Evolutionary conservation across 2,329 filamentous ascomycete species (phyloP), one percentile per base, ranked within the genome.

Genomic region (Diaporthe aspalathi): DNA sequence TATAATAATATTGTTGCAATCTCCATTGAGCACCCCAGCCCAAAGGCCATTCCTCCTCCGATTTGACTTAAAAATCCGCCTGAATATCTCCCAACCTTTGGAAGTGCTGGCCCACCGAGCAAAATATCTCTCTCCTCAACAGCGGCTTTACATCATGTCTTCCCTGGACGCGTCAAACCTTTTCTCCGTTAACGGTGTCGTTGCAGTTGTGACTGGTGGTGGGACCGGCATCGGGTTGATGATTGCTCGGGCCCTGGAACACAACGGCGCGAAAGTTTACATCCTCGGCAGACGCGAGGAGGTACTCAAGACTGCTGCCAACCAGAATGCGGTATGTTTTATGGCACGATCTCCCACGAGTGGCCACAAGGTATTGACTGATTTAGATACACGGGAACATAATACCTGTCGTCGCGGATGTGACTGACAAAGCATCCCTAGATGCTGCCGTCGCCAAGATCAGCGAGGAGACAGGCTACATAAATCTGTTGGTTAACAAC

Each of bases 401-500:
- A 49, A 72, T 50, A 12, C 68, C 76, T 3, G 75, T 81, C 17
- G 76, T 78, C 63, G 77, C 76, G 6, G 79, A 81, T 50, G 78
- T 81, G 3, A 78, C 77, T 1, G 76, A 69, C 43, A 75, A 85
- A 83, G 72, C 79, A 76, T 43, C 87, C 88, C 79, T 85, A 2
- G 88, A 87, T n/a, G 76, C 85, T 32, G 90, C 91, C 75, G 89
- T 90, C 57, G 73, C 75, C 7, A 84, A 83, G 74, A 80, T 92
- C 68, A 81, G 83, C n/a, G 80, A 54, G 52, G 52, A 54, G 17
- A 54, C 52, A 5, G 52, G 52, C 29, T 54, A 54, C 29, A 54
- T 54, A n/a, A 35, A 54, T 22, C 4, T 54, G 6, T 20, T 54
- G 29, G 52, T 54, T 17, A 54, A 54, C 52, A 54, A 54, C 16